Percentiles rank a stretch among this genome's conserved stretches.
Evolutionary conservation across 805 yeast genomes (phyloP).

Genomic region (Brettanomyces anomalus): DNA sequence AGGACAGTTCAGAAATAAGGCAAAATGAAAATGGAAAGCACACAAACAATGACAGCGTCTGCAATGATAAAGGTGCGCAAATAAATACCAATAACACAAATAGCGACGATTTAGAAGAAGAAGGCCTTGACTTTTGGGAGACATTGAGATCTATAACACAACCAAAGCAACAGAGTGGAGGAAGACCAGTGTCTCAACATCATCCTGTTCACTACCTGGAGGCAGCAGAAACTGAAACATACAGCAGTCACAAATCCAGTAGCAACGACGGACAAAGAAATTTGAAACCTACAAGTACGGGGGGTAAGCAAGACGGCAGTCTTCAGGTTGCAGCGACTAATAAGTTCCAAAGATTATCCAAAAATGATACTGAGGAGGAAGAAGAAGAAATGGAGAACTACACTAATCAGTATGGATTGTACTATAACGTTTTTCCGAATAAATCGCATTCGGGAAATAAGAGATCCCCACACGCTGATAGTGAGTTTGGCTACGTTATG

Average conservation of each 20-base stretch:
- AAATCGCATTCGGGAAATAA: conserved; percentile 2
- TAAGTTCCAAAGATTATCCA: conserved; percentile 4
- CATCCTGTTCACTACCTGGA: conserved; percentile 40
- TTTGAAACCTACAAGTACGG: no score
- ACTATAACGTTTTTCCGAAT: conserved; percentile 22
- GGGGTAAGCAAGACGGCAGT: no score
- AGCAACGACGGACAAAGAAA: no score
- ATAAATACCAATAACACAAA: background rate
- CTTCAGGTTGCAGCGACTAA: background rate
- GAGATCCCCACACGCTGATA: no score
- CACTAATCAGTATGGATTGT: conserved; percentile 28
- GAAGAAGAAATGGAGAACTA: conserved; percentile 24
- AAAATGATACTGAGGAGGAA: conserved; percentile 15
- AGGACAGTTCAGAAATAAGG: background rate
- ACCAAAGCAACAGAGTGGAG: conserved; percentile 18
- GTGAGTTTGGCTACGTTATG: conserved; percentile 15
- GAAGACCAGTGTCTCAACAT: conserved; percentile 42
- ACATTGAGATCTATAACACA: conserved; percentile 51
- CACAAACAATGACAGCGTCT: background rate
- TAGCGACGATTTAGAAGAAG: conserved; percentile 48
- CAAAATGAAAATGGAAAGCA: background rate
- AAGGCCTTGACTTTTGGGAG: conserved; percentile 66
- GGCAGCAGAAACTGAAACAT: conserved; percentile 11
- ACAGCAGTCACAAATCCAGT: background rate
- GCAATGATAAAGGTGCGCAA: background rate